Base-by-base conservation (phyloP, 441 rosid species). In the Pelargonium cotyledonis region DNA sequence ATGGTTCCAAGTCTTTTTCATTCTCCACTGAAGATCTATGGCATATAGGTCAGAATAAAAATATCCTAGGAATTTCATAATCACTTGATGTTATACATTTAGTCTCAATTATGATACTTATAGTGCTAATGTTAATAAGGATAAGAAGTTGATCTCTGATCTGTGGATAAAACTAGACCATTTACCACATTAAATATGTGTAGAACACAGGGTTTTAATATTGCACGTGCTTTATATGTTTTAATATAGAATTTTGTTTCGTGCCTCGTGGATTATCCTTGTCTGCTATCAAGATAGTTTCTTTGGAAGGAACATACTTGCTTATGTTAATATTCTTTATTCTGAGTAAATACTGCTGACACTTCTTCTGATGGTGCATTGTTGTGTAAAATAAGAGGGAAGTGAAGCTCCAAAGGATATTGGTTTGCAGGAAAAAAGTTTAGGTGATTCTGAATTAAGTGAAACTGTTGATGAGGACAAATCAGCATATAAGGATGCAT, bases 301-400 rank as follows among this genome's bases (percentile, higher is more conserved):
- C 16, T 51, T 51, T 29, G 38, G 63, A 63, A 46, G 64, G 67
- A 16, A 11, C 62, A n/a, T 19, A 16, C 68, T 53, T 8, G 12
- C 64, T 64, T 53, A 40, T 51, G 15, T 16, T 51, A n/a, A 47
- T 58, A 2, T 60, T 44, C 19, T 11, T 18, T 68, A 47, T 4
- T 23, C 73, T 43, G 11, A 68, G 38, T 53, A 11, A 47, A 60
- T 69, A 66, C 6, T 71, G 44, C 64, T 73, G 47, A 40, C 43
- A 40, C 71, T 57, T 46, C 31, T 70, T 70, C 61, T 58, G 47
- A 46, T 60, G 43, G 38, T 40, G 7, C 1, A 6, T 40, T 40
- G 41, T 61, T 68, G n/a, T 72, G 43, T 60, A 4, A 19, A 55
- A 80, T 76, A 71, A 86, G 95, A 76, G 70, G 64, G 75, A 23